phyloP scores from a whole-genome alignment of 2,329 filamentous ascomycete genomes.

The Nothomitra cinnamomea region DNA sequence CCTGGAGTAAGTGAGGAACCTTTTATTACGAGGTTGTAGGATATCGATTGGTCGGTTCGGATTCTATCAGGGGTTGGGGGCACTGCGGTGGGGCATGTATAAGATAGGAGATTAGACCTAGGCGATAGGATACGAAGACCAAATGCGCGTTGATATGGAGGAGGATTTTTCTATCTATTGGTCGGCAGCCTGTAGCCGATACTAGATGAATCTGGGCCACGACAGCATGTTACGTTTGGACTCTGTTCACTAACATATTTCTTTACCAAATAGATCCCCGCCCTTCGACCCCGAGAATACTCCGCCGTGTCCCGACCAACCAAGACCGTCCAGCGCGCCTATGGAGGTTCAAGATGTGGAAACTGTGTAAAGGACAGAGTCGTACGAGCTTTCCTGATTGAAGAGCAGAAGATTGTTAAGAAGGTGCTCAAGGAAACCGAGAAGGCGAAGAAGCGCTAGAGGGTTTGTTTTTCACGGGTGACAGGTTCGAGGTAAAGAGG shows the following conservation, averaged over 20 bases:
- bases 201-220: too few relatives aligned
- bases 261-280: constrained; percentile 50
- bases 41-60: neutral
- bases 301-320: constrained; percentile 91
- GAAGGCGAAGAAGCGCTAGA: constrained; percentile 45
- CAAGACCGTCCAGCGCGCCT: constrained; percentile 98
- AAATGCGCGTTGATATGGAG: too few relatives aligned
- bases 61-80: constrained; percentile 11
- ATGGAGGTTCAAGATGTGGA: constrained; percentile 95
- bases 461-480: neutral
- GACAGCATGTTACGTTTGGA: too few relatives aligned
- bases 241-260: constrained; percentile 18
- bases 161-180: too few relatives aligned
- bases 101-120: too few relatives aligned
- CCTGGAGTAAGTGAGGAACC: constrained; percentile 64
- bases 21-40: neutral
- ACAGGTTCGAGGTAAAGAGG: neutral
- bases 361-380: constrained; percentile 98
- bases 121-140: neutral
- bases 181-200: too few relatives aligned
- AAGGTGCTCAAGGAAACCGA: constrained; percentile 97
- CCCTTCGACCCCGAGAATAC: constrained; percentile 97
- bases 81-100: too few relatives aligned
- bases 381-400: constrained; percentile 95
- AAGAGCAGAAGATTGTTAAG: constrained; percentile 99